phyloP scores from a whole-genome alignment of 2,329 filamentous ascomycete genomes.

The Aspergillus texensis region DNA sequence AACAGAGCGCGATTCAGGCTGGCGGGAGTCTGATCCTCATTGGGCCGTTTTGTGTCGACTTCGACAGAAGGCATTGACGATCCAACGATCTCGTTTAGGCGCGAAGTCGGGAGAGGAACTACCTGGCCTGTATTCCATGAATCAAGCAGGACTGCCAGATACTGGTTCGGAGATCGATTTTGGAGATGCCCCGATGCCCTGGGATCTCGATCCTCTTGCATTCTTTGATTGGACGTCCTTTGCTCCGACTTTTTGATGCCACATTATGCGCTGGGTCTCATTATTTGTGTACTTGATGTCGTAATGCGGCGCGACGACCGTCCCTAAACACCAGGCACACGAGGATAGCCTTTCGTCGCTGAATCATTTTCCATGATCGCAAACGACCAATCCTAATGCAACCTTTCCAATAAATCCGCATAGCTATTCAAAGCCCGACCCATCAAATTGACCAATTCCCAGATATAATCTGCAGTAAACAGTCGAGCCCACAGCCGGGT shows the following conservation, averaged over 20 bases:
- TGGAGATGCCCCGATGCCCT: background rate
- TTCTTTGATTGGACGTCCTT: background rate
- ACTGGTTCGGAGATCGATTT: background rate
- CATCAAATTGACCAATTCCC: slow-evolving; percentile 40
- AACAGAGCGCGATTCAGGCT: slow-evolving; percentile 18
- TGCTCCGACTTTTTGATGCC: background rate
- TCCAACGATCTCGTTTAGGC: slow-evolving; percentile 6
- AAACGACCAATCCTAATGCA: background rate
- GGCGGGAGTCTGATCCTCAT: slow-evolving; percentile 26
- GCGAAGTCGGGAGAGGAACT: background rate
- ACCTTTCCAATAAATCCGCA: slow-evolving; percentile 32
- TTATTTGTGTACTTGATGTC: background rate
- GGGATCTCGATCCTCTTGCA: slow-evolving; percentile 1
- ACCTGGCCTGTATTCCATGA: background rate
- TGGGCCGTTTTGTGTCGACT: slow-evolving; percentile 26
- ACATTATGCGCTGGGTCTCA: background rate
- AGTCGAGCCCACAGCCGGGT: slow-evolving; percentile 38
- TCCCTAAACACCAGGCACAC: rapidly evolving
- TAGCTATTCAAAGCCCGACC: slow-evolving; percentile 37
- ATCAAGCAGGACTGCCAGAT: background rate
- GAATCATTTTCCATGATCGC: background rate
- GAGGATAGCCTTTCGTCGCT: no score
- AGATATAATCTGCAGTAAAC: slow-evolving; percentile 41
- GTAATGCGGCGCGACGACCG: background rate
- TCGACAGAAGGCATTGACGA: slow-evolving; percentile 21